A percentile compares a stretch with the other conserved stretches of the same genome.
Conservation (phyloP, 164 flowering plant genomes). For the Umbellularia californica region DNA sequence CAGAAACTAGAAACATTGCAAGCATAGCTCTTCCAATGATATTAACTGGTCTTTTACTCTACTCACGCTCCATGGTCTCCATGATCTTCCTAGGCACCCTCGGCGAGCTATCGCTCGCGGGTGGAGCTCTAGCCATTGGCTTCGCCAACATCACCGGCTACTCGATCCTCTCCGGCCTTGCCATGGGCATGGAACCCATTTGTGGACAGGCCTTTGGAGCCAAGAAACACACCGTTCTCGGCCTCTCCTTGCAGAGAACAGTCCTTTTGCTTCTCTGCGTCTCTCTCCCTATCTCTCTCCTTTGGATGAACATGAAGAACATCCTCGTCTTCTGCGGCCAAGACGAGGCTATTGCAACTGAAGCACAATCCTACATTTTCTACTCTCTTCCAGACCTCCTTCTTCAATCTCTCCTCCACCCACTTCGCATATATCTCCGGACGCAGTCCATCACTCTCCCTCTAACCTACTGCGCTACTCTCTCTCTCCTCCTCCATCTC, state of each 20-base stretch:
- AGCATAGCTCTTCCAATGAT: slow-evolving; percentile 63
- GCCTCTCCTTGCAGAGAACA: slow-evolving; percentile 56
- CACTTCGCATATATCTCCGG: slow-evolving; percentile 65
- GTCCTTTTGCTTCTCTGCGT: slow-evolving; percentile 43
- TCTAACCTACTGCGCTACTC: slow-evolving; percentile 50
- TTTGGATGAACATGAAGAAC: slow-evolving; percentile 59
- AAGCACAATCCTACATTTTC: slow-evolving; percentile 53
- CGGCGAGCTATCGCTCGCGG: slow-evolving; percentile 63
- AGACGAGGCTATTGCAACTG: slow-evolving; percentile 41
- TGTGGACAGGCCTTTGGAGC: slow-evolving; percentile 87
- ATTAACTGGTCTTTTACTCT: slow-evolving; percentile 57
- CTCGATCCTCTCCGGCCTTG: slow-evolving; percentile 70
- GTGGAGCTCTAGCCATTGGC: slow-evolving; percentile 67
- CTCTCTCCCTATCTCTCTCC: slow-evolving; percentile 47
- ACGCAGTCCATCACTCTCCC: slow-evolving; percentile 70
- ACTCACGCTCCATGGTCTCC: slow-evolving; percentile 74
- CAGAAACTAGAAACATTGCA: slow-evolving; percentile 44
- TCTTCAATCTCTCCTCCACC: slow-evolving; percentile 57
- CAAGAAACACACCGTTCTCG: slow-evolving; percentile 46
- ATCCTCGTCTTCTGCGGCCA: slow-evolving; percentile 53
- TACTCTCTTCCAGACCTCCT: slow-evolving; percentile 67
- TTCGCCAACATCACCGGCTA: slow-evolving; percentile 88
- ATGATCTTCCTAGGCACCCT: slow-evolving; percentile 76
- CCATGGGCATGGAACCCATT: slow-evolving; percentile 88
- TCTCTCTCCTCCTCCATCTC: slow-evolving; percentile 55